Evolutionary conservation across 345 rosid genomes (phyloP).

Genomic region (Gossypium longicalyx): DNA sequence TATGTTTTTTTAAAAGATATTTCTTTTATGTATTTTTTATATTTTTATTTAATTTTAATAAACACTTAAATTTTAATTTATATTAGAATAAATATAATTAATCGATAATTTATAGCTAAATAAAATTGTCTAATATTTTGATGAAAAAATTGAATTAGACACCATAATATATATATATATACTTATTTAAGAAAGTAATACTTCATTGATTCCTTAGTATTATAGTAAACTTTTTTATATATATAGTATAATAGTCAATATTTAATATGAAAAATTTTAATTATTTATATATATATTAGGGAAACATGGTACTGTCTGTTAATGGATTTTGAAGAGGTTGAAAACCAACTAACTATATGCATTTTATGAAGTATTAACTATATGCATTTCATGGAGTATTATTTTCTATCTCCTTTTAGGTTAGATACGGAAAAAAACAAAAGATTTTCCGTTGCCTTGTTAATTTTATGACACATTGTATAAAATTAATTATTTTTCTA

Average conservation of each 20-base stretch:
- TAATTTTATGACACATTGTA: too few species aligned
- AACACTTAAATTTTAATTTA: not conserved
- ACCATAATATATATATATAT: not conserved
- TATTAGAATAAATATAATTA: not conserved
- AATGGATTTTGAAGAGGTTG: conserved; percentile 7
- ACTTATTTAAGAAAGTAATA: too few species aligned
- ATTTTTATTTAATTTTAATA: not conserved
- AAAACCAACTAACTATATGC: not conserved
- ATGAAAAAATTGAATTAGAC: too few species aligned
- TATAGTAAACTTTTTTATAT: too few species aligned
- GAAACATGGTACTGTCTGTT: not conserved
- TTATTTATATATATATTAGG: not conserved
- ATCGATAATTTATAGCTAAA: not conserved
- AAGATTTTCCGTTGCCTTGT: not conserved
- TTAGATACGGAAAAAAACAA: not conserved
- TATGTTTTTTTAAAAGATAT: too few species aligned
- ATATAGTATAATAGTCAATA: too few species aligned
- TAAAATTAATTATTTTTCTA: too few species aligned
- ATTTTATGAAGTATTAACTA: not conserved
- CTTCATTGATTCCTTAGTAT: too few species aligned
- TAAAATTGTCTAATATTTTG: not conserved
- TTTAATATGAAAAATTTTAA: not conserved
- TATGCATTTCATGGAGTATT: not conserved
- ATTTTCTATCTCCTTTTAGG: not conserved
- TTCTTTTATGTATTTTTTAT: too few species aligned